Conservation (phyloP, 306 rosid species). For the Gastrolobium villosum region DNA sequence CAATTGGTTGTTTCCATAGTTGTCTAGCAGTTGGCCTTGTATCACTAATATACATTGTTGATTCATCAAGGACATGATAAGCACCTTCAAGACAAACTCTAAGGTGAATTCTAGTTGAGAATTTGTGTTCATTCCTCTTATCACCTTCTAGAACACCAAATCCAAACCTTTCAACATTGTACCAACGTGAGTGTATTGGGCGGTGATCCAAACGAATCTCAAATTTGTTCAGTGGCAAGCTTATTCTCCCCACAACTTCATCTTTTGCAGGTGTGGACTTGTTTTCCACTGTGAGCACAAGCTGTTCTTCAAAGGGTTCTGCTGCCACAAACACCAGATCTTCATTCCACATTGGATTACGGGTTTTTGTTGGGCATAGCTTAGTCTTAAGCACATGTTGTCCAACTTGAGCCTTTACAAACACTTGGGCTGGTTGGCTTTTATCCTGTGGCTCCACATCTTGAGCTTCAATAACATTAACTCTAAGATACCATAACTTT, state of each 20-base stretch:
- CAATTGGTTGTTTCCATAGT: constrained; percentile 87
- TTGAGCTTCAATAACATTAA: constrained; percentile 86
- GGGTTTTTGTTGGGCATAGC: constrained; percentile 60
- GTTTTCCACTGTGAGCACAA: constrained; percentile 70
- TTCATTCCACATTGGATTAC: constrained; percentile 82
- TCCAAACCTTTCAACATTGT: constrained; percentile 73
- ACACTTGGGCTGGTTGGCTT: constrained; percentile 72
- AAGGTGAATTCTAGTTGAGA: constrained; percentile 59
- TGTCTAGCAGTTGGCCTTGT: constrained; percentile 82
- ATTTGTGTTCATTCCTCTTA: constrained; percentile 71
- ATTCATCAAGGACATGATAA: constrained; percentile 87
- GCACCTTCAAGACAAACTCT: constrained; percentile 88
- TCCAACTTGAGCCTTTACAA: constrained; percentile 77
- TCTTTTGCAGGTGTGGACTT: constrained; percentile 64
- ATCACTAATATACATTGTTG: constrained; percentile 82
- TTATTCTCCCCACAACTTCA: constrained; percentile 60
- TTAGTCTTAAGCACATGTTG: constrained; percentile 77
- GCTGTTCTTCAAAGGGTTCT: constrained; percentile 83
- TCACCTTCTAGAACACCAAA: constrained; percentile 80
- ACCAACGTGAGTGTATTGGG: constrained; percentile 72
- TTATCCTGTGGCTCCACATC: constrained; percentile 72
- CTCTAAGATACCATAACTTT: constrained; percentile 83
- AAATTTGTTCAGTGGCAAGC: constrained; percentile 57
- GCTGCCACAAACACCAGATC: constrained; percentile 83
- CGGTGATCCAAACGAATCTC: constrained; percentile 83